Base-by-base conservation (phyloP, 148 eudicot genomes). In the Fagopyrum tataricum region DNA sequence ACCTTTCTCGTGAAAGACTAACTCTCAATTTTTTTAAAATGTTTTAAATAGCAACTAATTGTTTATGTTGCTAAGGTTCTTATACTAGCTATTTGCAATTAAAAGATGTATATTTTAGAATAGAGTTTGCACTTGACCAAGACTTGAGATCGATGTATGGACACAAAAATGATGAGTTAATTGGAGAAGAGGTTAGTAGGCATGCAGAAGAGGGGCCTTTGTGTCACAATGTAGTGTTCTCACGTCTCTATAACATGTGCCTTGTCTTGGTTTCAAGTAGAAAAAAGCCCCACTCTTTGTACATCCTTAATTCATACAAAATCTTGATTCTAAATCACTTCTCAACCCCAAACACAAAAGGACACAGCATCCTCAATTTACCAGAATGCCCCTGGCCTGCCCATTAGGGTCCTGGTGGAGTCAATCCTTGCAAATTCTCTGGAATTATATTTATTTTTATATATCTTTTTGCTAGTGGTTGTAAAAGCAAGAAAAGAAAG, bases 191-290 rank as follows among this genome's bases (percentile, higher is more conserved):
- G 69, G 39, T 37, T 14, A 37, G 5, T 31, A 64, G 14, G 18
- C 15, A 64, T 39, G 4, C 43, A 64, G 44, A 64, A 64, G 39
- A 18, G 39, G 69, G 69, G 69, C 18, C 43, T 43, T 64, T 64
- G 10, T 14, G 5, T 14, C 31, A 15, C 26, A 24, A 59, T 59
- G 66, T 24, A 26, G 39, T 64, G 69, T 64, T 64, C 69, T 64
- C 40, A 59, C 40, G 4, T 59, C 67, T 37, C 69, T 18, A 37
- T 37, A 5, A 4, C 69, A 64, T 64, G 69, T 64, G 69, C 69
- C 42, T 37, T 64, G 43, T 64, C 69, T 64, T 64, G 69, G 37
- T 43, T 14, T 64, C 67, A 37, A 64, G 43, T 64, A 64, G 69
- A 64, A 31, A 37, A 15, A 64, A 64, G 15, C 14, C 64, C 64